Base-by-base conservation (phyloP, 768 basidiomycete species). In the Cystofilobasidium macerans region DNA sequence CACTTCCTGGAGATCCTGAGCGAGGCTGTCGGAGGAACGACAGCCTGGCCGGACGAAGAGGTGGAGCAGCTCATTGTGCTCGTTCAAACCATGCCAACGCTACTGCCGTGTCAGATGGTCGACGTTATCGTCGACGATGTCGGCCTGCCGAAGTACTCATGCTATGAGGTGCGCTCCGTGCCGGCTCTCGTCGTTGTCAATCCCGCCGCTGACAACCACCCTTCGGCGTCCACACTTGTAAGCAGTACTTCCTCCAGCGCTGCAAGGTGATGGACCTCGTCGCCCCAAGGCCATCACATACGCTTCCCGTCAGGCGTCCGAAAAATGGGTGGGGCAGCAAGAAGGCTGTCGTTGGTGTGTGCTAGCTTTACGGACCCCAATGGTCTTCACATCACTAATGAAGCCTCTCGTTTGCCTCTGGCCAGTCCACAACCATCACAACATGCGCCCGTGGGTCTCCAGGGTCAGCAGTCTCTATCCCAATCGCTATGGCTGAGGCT, bases 51-150 rank as follows among this genome's bases (percentile, higher is more conserved):
- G 6, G 60, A 62, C n/a, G 28, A 47, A 12, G 36, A 62, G 45
- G 24, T 60, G 12, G 65, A 67, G 24, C 36, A 61, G 28, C 40
- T 62, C n/a, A 60, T 67, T 47, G 43, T 35, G 12, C 5, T 56
- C 13, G 22, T 67, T 12, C 40, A 40, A 20, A 30, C 42, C 1
- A 45, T 45, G 13, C 65, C 65, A 0, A 36, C 53, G 18, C 40
- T 67, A 11, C 12, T 67, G 1, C 65, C 65, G 16, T 67, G 65
- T 24, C n/a, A 67, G 30, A 57, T 67, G 60, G 53, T 62, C 32
- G 42, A 67, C 33, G 1, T 57, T 8, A 43, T 67, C 40, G 28
- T 38, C 20, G 59, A 67, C 16, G 40, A 57, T 4, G 40, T 38
- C 2, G 51, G 26, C 14, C n/a, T 32, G 38, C 53, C 33, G 1